Evolutionary conservation across 2,329 filamentous ascomycete species (phyloP).

Genomic region (Botrytis elliptica): DNA sequence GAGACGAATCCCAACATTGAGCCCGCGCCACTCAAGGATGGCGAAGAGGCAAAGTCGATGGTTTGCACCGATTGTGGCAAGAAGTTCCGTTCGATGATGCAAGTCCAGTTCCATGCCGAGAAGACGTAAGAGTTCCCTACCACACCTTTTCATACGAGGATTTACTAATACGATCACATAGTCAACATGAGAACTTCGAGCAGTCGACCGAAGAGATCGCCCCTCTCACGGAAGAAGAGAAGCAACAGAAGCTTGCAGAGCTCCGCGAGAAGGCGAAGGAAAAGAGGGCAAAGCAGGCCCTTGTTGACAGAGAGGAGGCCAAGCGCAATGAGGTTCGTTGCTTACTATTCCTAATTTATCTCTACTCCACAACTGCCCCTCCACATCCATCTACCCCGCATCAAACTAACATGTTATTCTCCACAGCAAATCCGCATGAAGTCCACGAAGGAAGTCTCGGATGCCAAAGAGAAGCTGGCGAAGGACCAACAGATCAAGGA

Average conservation of each 20-base stretch:
- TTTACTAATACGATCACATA: constrained; percentile 38
- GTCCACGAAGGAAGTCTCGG: constrained; percentile 83
- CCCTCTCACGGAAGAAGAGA: constrained; percentile 88
- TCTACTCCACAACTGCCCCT: not conserved
- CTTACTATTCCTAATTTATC: not conserved
- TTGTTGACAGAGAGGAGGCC: constrained; percentile 75
- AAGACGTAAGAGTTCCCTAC: constrained; percentile 61
- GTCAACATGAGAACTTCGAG: constrained; percentile 83
- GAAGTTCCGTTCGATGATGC: constrained; percentile 75
- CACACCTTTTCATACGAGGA: not conserved
- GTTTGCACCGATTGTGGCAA: constrained; percentile 95
- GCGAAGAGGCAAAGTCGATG: constrained; percentile 73
- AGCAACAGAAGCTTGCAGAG: constrained; percentile 74
- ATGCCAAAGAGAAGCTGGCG: constrained; percentile 83
- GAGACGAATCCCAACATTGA: constrained; percentile 55
- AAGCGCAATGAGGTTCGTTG: constrained; percentile 76
- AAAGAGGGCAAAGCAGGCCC: constrained; percentile 67
- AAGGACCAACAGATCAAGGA: constrained; percentile 92
- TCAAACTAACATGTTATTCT: not conserved
- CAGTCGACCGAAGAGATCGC: constrained; percentile 92
- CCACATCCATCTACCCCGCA: constrained; percentile 1
- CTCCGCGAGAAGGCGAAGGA: constrained; percentile 68
- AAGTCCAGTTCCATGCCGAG: constrained; percentile 86
- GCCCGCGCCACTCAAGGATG: constrained; percentile 65
- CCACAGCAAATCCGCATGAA: constrained; percentile 71